Base-by-base conservation (phyloP, 305 asterid genomes). In the Fraxinus albicans region DNA sequence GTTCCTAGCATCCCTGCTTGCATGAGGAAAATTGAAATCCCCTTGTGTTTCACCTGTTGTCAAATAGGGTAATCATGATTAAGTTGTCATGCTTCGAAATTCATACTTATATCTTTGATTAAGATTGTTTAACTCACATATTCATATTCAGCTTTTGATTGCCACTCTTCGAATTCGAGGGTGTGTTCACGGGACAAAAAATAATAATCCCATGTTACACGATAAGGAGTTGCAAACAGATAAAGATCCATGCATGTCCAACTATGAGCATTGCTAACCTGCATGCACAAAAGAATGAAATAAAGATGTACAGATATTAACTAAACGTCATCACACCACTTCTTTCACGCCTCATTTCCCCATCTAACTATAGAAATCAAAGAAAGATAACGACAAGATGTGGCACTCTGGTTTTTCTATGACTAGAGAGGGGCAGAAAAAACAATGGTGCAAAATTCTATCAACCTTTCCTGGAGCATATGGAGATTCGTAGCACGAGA, bases 171-270 rank as follows among this genome's bases (percentile, higher is more conserved):
- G 86, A 96, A 93, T 70, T 92, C 97, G 7, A 96, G 86, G 10
- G 99, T 94, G 77, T 96, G 99, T 65, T 92, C 98, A 75, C 97
- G 97, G 78, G 98, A 90, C 63, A 91, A 73, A 74, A 93, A 40
- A 88, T 93, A 96, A 87, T 94, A 94, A 84, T 94, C 98, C 99
- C 99, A 96, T 4, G 97, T 93, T n/a, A 96, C 98, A 19, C 93
- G 97, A 85, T 88, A 94, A 17, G 99, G 99, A 40, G 98, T 96
- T 63, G 98, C 99, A 84, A 94, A 93, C 77, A 96, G 65, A 81
- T 93, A 96, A 67, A 96, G 91, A 89, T 96, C 99, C 93, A 96
- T 91, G 79, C 99, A 96, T 50, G 98, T 94, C 97, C 91, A 96
- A 86, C 97, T 96, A 83, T 93, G 98, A 6, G 99, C 95, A 4